These are phyloP conservation scores for Candida xyloterini DNA, from an alignment of 805 yeast genomes.

Conservation along the genomic window DNA sequence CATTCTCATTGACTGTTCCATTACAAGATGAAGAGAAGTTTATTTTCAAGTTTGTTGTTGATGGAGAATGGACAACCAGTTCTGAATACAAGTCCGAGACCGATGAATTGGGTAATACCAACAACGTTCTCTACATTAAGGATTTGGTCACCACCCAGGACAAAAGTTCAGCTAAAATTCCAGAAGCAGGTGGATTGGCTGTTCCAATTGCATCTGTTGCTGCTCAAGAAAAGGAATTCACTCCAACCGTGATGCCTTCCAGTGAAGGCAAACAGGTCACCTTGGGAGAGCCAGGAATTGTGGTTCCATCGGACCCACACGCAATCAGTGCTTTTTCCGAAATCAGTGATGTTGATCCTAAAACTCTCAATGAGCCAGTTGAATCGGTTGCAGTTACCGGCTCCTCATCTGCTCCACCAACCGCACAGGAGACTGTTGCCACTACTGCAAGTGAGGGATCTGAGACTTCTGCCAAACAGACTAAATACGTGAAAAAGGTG, in stretches of 20 bases:
- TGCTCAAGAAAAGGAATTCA: conserved; percentile 33
- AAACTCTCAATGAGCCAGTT: conserved; percentile 53
- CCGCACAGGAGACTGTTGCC: conserved; percentile 13
- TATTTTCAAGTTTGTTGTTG: conserved; percentile 56
- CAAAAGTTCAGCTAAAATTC: conserved; percentile 33
- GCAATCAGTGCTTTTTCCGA: conserved; percentile 65
- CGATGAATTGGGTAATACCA: conserved; percentile 50
- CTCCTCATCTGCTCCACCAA: conserved; percentile 34
- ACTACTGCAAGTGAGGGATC: conserved; percentile 14
- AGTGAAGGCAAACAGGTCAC: conserved; percentile 42
- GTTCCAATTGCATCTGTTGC: conserved; percentile 20
- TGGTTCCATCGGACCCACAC: conserved; percentile 58
- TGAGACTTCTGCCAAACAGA: conserved; percentile 18
- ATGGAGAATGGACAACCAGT: conserved; percentile 54
- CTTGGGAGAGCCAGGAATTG: conserved; percentile 73
- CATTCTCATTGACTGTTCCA: conserved; percentile 33
- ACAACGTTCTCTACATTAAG: conserved; percentile 43
- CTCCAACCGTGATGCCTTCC: conserved; percentile 52
- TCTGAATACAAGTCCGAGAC: conserved; percentile 39
- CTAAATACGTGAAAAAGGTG: conserved; percentile 33
- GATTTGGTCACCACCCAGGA: conserved; percentile 36
- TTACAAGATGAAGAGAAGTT: conserved; percentile 27
- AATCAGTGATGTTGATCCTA: conserved; percentile 55
- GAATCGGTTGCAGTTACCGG: conserved; percentile 45
- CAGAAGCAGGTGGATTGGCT: conserved; percentile 47